Base-by-base conservation (phyloP, 2,329 filamentous ascomycete species). In the Fusarium zealandicum region DNA sequence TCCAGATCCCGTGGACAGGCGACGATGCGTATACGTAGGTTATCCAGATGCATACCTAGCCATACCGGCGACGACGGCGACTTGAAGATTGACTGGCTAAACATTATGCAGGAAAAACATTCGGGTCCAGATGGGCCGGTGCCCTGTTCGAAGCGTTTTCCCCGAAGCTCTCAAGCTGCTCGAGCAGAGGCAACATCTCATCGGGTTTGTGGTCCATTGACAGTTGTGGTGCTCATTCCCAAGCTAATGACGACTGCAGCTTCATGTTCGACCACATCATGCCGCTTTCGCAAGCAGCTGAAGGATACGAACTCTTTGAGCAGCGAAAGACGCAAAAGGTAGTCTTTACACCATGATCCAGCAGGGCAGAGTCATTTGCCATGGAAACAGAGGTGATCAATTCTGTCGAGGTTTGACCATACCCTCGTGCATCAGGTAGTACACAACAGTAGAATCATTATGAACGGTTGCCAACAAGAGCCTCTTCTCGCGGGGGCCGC, bases 331-430 rank as follows among this genome's bases (percentile, higher is more conserved):
- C 82, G 16, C 87, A 90, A 65, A 91, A 92, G 76, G 86, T 92
- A 12, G 80, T 90, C 13, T 91, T 91, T 67, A 81, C 80, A 56
- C 79, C 77, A 12, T 82, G 63, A 61, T 20, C 13, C 27, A 17
- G 11, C 43, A 35, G 18, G 25, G 16, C 12, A 33, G 43, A n/a
- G 22, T 8, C 22, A 8, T 7, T 5, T 33, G 32, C 14, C 17
- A 47, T 12, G 10, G 10, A 39, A 13, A 17, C 36, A n/a, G 6
- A 3, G 22, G 27, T 30, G 11, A 18, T 51, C 76, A 93, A 71
- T 95, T 95, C 72, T 93, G 90, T 51, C 90, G 81, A 18, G 90
- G 90, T 77, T 93, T 95, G 46, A 93, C 89, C 60, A 93, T 86
- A n/a, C 90, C 90, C 72, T 93, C 90, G 67, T 93, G 90, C 71